Percentiles rank a stretch among this genome's conserved stretches.
Evolutionary conservation across 805 yeast genomes (phyloP).

Genomic region (Priceomyces castillae): DNA sequence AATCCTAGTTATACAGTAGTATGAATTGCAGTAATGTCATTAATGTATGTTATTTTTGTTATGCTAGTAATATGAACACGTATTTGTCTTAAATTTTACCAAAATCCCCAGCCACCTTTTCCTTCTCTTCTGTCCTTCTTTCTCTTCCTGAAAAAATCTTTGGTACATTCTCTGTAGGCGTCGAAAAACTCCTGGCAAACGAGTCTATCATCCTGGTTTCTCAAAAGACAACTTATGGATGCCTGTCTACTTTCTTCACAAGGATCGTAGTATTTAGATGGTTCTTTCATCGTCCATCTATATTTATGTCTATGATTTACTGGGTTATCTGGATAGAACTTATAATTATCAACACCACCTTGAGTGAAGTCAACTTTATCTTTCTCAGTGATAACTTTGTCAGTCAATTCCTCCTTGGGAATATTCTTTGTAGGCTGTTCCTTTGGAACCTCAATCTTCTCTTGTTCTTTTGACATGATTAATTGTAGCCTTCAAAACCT

Average conservation of each 20-base stretch:
- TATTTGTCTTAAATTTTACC: slow-evolving; percentile 17
- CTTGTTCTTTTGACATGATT: not conserved
- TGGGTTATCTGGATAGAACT: slow-evolving; percentile 88
- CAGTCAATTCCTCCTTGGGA: not conserved
- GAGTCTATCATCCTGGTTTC: slow-evolving; percentile 64
- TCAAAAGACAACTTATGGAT: slow-evolving; percentile 79
- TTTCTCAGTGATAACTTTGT: slow-evolving; percentile 30
- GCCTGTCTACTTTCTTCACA: slow-evolving; percentile 87
- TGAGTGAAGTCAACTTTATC: slow-evolving; percentile 53
- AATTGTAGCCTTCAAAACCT: not conserved
- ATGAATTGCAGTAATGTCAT: not conserved
- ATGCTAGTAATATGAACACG: not conserved
- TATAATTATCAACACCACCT: slow-evolving; percentile 51
- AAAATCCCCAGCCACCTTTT: slow-evolving; percentile 43
- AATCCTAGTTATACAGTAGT: slow-evolving; percentile 9
- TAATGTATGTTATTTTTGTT: not conserved
- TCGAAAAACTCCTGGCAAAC: slow-evolving; percentile 78
- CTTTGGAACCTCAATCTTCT: slow-evolving; percentile 16
- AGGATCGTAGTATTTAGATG: slow-evolving; percentile 88
- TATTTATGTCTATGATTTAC: slow-evolving; percentile 65
- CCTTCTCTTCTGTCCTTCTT: slow-evolving; percentile 36
- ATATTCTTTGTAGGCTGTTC: not conserved
- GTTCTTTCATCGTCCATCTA: slow-evolving; percentile 69
- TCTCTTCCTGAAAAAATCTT: slow-evolving; percentile 43
- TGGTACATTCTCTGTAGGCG: slow-evolving; percentile 90